phyloP scores from a whole-genome alignment of 768 basidiomycete genomes.

The Auricularia heimuer region DNA sequence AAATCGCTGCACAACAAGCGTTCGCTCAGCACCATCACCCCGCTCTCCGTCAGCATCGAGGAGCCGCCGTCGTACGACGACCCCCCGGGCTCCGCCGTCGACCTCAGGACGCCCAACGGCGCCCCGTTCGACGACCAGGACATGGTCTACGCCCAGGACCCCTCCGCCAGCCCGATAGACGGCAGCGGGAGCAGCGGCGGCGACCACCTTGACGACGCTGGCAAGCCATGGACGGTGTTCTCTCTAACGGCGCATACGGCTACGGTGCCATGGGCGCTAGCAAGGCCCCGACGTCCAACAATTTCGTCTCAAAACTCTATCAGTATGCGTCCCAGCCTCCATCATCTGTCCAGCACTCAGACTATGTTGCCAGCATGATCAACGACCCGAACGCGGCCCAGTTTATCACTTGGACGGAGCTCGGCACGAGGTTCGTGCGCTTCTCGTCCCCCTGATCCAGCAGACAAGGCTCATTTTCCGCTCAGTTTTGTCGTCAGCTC shows the following conservation, averaged over 20 bases:
- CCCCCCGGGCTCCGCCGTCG: conserved; percentile 11
- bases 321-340: conserved; percentile 8
- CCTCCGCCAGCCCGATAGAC: conserved; percentile 37
- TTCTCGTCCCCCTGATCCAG: background rate
- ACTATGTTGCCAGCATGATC: conserved; percentile 55
- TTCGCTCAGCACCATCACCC: conserved; percentile 41
- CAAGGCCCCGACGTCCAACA: conserved; percentile 61
- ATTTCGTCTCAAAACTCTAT: conserved; percentile 84
- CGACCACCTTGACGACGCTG: conserved; percentile 13
- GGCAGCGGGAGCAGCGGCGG: conserved; percentile 12
- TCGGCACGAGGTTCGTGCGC: conserved; percentile 47
- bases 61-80: conserved; percentile 20
- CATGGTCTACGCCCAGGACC: conserved; percentile 33
- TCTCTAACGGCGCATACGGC: conserved; percentile 15
- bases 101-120: conserved; percentile 21
- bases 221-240: conserved; percentile 11
- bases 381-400: conserved; percentile 69
- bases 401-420: conserved; percentile 77
- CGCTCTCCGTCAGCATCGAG: conserved; percentile 23
- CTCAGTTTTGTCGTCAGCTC: conserved; percentile 72
- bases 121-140: conserved; percentile 51
- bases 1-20: conserved; percentile 58
- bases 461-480: background rate
- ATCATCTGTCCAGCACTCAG: background rate
- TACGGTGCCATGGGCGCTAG: conserved; percentile 23